Conservation (phyloP, 2,329 filamentous ascomycete genomes). For the Arachnopeziza araneosa region DNA sequence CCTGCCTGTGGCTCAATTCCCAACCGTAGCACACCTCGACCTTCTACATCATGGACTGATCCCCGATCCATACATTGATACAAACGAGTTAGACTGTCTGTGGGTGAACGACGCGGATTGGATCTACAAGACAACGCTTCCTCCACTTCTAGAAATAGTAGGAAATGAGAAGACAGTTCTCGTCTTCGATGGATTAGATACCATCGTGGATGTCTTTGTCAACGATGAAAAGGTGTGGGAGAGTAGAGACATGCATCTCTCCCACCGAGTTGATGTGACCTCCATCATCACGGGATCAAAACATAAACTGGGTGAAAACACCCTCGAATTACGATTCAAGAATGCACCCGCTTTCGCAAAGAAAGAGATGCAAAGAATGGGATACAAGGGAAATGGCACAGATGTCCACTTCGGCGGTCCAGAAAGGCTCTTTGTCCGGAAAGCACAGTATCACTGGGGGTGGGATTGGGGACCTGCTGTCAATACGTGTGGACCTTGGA, state of each 20-base stretch:
- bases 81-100: constrained; percentile 53
- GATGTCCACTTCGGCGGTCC: constrained; percentile 45
- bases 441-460: constrained; percentile 62
- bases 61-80: constrained; percentile 52
- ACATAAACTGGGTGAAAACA: neutral
- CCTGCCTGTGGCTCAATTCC: constrained; percentile 38
- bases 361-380: constrained; percentile 20
- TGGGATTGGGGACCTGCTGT: constrained; percentile 67
- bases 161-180: constrained; percentile 33
- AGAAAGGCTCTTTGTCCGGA: constrained; percentile 47
- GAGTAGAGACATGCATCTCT: constrained; percentile 49
- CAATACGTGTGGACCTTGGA: constrained; percentile 61
- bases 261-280: constrained; percentile 44
- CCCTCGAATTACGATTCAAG: constrained; percentile 18
- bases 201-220: constrained; percentile 45
- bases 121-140: constrained; percentile 43
- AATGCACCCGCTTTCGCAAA: constrained; percentile 21
- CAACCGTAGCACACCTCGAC: constrained; percentile 61
- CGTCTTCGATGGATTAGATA: constrained; percentile 51
- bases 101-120: constrained; percentile 60
- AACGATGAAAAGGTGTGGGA: constrained; percentile 43
- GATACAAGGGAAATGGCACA: constrained; percentile 36
- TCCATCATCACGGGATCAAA: constrained; percentile 23
- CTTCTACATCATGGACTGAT: constrained; percentile 52
- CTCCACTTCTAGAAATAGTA: neutral